phyloP scores from a whole-genome alignment of 108 stramenopile genomes.

The Nitzschia sp. region DNA sequence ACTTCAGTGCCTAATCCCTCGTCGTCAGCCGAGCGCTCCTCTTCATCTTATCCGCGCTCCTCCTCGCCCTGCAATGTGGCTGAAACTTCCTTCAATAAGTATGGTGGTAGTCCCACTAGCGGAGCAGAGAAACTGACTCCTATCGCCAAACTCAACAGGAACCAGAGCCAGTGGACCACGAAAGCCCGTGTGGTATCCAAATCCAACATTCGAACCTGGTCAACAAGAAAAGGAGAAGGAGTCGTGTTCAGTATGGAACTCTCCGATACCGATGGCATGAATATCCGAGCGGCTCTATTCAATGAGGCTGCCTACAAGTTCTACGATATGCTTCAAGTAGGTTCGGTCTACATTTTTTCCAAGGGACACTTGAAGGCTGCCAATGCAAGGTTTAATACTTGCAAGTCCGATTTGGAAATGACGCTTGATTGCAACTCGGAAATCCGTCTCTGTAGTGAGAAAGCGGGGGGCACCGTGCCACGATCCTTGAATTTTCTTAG shows the following conservation, averaged over 20 bases:
- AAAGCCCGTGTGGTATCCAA: constrained; percentile 87
- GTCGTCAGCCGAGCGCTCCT: too few relatives aligned
- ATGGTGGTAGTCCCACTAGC: constrained; percentile 4
- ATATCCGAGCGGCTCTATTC: constrained; percentile 95
- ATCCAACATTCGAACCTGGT: constrained; percentile 88
- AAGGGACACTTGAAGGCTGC: constrained; percentile 92
- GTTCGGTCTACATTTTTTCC: constrained; percentile 85
- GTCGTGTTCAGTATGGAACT: constrained; percentile 83
- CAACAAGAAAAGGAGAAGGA: constrained; percentile 92
- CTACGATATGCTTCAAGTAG: constrained; percentile 76
- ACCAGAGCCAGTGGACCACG: constrained; percentile 91
- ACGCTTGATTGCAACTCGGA: constrained; percentile 91
- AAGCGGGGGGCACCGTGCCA: constrained; percentile 63
- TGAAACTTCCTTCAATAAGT: constrained; percentile 57
- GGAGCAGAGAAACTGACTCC: constrained; percentile 67
- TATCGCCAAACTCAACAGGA: constrained; percentile 91
- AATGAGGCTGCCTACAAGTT: constrained; percentile 94
- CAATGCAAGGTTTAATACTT: constrained; percentile 89
- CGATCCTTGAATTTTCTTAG: constrained; percentile 66
- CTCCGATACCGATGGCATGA: constrained; percentile 79
- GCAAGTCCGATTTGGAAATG: constrained; percentile 89
- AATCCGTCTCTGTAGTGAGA: constrained; percentile 74
- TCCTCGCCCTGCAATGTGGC: constrained; percentile 11
- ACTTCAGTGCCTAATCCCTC: too few relatives aligned
- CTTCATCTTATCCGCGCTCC: too few relatives aligned